Evolutionary conservation across 2,329 filamentous ascomycete species (phyloP), one percentile per base, ranked within the genome.

Genomic region (Lojkania enalia): DNA sequence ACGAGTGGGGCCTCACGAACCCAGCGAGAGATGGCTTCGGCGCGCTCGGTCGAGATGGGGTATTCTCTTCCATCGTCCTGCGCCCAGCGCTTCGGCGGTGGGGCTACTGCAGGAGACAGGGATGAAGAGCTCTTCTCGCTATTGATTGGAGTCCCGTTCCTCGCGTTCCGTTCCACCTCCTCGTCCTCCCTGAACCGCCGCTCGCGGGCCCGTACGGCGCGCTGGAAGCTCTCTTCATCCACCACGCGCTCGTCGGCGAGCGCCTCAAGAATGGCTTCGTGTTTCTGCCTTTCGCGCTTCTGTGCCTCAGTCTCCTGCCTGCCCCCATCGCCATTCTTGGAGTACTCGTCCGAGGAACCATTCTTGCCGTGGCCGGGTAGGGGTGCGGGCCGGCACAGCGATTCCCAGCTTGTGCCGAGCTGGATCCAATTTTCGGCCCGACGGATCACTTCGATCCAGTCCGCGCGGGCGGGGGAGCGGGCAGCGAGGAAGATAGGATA

Each of bases 401-500:
- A 74, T 51, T 91, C 87, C 89, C 88, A 94, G 1, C 77, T 76
- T 3, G 77, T 71, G 2, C 70, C 64, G 6, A 94, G 76, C 5
- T 80, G 77, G 39, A 92, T 77, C 85, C 85, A 90, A 61, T 88
- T 87, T 23, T 82, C 77, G 0, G 80, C 77, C 20, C 82, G 79
- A 0, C 84, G 79, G 7, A 94, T 67, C 0, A 92, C 77, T 67
- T 92, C 87, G 36, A 86, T 82, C 88, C 88, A 95, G 69, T 95
- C 89, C 2, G 85, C 81, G 39, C 87, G 83, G 2, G 87, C 84
- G 1, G 87, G 84, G 3, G 82, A 86, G 38, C 86, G 78, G 18
- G 85, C 83, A 0, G 84, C 78, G 52, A 90, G 83, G 62, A 95
- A 92, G 37, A 92, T 80, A 0, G 89, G 89, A 57, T 89, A 91